phyloP scores from a whole-genome alignment of 352 stramenopile genomes.

The Paralagenidium karlingii region DNA sequence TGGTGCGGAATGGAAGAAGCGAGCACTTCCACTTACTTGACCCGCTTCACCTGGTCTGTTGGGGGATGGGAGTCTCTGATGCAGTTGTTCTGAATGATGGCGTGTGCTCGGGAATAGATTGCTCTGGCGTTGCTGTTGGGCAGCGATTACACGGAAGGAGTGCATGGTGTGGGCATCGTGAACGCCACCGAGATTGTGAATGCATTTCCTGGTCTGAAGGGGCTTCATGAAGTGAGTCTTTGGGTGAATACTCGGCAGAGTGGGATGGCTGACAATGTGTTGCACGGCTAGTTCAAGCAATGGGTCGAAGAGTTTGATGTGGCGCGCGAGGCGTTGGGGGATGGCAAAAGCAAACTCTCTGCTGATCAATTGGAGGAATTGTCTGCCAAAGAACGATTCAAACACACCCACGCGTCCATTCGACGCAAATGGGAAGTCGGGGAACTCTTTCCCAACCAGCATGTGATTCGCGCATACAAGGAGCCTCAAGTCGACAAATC shows the following conservation, averaged over 20 bases:
- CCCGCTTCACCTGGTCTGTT: conserved; percentile 7
- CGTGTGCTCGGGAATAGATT: too few species aligned
- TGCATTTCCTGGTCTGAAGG: conserved; percentile 74
- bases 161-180: conserved; percentile 71
- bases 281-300: conserved; percentile 7
- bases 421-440: conserved; percentile 87
- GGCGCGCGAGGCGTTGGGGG: conserved; percentile 32
- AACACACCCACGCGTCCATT: conserved; percentile 85
- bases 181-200: conserved; percentile 71
- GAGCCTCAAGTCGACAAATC: conserved; percentile 82
- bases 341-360: conserved; percentile 40
- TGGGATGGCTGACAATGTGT: not conserved
- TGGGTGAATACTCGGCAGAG: too few species aligned
- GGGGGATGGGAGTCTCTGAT: conserved; percentile 8
- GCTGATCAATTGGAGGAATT: conserved; percentile 32
- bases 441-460: conserved; percentile 87
- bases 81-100: too few species aligned
- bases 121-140: conserved; percentile 88
- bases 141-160: conserved; percentile 92
- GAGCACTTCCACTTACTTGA: conserved; percentile 13
- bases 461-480: conserved; percentile 90
- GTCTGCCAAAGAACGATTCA: conserved; percentile 59
- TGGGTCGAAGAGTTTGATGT: conserved; percentile 50
- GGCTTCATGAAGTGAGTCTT: conserved; percentile 71
- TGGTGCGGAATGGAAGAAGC: too few species aligned